phyloP scores from a whole-genome alignment of 305 asterid genomes.

The Fraxinus ornus region DNA sequence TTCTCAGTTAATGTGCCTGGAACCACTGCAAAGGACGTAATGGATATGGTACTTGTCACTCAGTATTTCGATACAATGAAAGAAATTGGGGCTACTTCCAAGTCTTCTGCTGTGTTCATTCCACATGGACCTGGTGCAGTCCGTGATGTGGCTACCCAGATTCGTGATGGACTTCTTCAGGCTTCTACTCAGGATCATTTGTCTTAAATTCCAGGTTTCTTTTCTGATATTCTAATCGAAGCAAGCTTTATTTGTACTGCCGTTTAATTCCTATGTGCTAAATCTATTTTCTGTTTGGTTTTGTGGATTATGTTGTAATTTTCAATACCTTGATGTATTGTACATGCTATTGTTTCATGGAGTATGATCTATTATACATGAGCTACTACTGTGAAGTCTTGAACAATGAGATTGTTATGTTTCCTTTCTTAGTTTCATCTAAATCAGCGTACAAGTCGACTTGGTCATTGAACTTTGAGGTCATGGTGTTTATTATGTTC shows the following conservation, averaged over 20 bases:
- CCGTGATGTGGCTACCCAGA: slow-evolving; percentile 23
- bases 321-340: not conserved
- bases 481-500: not conserved
- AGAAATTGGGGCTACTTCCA: slow-evolving; percentile 14
- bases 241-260: not conserved
- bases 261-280: not conserved
- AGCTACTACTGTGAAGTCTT: not conserved
- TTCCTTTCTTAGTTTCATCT: not conserved
- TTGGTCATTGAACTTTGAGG: not conserved
- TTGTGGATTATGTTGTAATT: not conserved
- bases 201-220: not conserved
- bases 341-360: not conserved
- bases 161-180: slow-evolving; percentile 26
- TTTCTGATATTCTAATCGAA: not conserved
- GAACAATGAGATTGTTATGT: not conserved
- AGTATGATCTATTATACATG: not conserved
- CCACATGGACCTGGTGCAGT: slow-evolving; percentile 22
- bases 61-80: slow-evolving; percentile 21
- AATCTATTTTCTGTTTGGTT: not conserved
- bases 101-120: slow-evolving; percentile 20
- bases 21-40: slow-evolving; percentile 20
- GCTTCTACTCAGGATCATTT: not conserved
- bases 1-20: slow-evolving; percentile 24
- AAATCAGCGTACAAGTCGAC: not conserved
- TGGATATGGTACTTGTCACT: slow-evolving; percentile 21